These are phyloP conservation scores for Aspergillus unguis DNA, from an alignment of 2,329 filamentous ascomycete species.

Conservation along the genomic window DNA sequence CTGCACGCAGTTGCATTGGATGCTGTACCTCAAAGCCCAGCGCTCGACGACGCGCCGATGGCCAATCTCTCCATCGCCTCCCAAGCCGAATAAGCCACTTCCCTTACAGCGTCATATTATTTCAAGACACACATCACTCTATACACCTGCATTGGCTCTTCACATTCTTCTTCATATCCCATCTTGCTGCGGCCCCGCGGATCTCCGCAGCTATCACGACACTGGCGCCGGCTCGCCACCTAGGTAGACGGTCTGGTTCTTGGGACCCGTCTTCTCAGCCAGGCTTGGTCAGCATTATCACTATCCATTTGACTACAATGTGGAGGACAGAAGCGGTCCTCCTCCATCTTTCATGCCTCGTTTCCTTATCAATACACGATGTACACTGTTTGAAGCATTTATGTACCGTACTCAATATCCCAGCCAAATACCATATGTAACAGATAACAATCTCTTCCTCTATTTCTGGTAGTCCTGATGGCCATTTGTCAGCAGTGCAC, in stretches of 20 bases:
- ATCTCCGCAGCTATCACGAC: neutral
- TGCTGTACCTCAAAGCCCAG: conserved; percentile 51
- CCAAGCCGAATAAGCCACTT: neutral
- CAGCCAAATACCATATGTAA: too few relatives aligned
- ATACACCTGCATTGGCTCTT: conserved; percentile 1
- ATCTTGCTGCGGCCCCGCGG: conserved; percentile 1
- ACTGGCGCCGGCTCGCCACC: conserved; percentile 14
- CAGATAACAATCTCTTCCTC: too few relatives aligned
- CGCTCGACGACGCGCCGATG: conserved; percentile 27
- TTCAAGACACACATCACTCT: conserved; percentile 8
- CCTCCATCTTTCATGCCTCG: too few relatives aligned
- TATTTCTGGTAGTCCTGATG: too few relatives aligned
- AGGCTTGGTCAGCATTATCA: conserved; percentile 1
- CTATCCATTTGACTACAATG: neutral
- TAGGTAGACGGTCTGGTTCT: conserved; percentile 1
- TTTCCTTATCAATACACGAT: too few relatives aligned
- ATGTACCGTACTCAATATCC: too few relatives aligned
- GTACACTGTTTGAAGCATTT: too few relatives aligned
- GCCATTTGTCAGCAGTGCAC: too few relatives aligned
- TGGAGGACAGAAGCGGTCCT: neutral
- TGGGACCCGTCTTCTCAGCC: conserved; percentile 1
- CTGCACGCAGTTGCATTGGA: conserved; percentile 84
- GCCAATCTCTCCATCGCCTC: conserved; percentile 3
- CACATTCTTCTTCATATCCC: conserved; percentile 1
- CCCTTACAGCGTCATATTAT: neutral